Base-by-base conservation (phyloP, 352 stramenopile genomes). In the Pelagophyceae sp. region DNA sequence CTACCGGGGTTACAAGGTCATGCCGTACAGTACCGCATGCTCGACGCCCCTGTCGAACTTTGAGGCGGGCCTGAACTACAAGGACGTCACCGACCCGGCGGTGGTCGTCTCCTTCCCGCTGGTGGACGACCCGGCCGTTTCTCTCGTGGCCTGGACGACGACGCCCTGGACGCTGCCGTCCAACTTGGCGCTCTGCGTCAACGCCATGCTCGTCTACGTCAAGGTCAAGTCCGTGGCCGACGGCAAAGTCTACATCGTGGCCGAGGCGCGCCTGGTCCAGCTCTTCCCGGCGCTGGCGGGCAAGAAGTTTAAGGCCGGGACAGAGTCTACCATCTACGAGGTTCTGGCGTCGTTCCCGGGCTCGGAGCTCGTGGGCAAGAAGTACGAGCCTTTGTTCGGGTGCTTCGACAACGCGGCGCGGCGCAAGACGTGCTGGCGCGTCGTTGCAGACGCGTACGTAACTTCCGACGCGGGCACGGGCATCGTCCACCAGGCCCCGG, bases 1-100 rank as follows among this genome's bases (percentile, higher is more conserved):
- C 51, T 99, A 99, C 87, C 91, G 96, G 61, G 96, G 96, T 38
- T 99, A 98, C 88, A 98, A 98, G 89, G 97, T 99, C n/a, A 97
- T 99, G 91, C 96, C 96, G 0, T 99, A 98, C 87, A 98, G 91
- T 70, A 99, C 94, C 25, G 93, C 90, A 11, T 98, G 95, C 86
- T 95, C 90, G 20, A 99, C 96, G 58, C 97, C 96, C 29, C 88
- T 99, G 1, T 98, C 91, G 78, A 99, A 99, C 88, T 99, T 99
- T 83, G 96, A 99, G 83, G 96, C 96, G 37, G 96, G 96, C 71
- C 86, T 97, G 79, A 98, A 99, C 87, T 99, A 99, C 87, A 98
- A 98, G 83, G 85, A 89, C 54, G 97, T 97, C 3, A 87, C 91
- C 2, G 96, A 99, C 87, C 96, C 96, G 27, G 97, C 96, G 17